phyloP scores from a whole-genome alignment of 257 asterid genomes.

The Misopates orontium region DNA sequence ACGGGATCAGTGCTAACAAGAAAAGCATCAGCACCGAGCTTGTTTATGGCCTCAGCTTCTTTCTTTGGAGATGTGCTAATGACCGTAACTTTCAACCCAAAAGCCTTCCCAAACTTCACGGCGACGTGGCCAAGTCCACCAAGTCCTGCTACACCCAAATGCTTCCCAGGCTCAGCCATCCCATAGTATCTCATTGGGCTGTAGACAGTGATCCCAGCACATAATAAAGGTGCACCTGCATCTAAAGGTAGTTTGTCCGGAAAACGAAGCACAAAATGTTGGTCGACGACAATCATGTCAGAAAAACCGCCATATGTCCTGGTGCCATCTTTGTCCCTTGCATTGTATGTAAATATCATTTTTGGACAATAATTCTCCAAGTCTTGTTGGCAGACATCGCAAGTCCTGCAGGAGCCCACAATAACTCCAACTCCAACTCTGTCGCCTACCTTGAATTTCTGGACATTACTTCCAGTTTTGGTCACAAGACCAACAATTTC shows the following conservation, averaged over 20 bases:
- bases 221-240: slow-evolving; percentile 59
- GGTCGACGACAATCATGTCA: slow-evolving; percentile 52
- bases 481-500: slow-evolving; percentile 66
- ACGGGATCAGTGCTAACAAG: slow-evolving; percentile 46
- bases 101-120: slow-evolving; percentile 70
- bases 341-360: slow-evolving; percentile 43
- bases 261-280: slow-evolving; percentile 50
- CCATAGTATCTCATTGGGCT: slow-evolving; percentile 69
- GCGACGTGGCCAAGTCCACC: slow-evolving; percentile 82
- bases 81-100: slow-evolving; percentile 67
- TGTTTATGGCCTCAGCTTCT: slow-evolving; percentile 49
- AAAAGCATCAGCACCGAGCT: slow-evolving; percentile 64
- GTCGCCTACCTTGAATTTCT: slow-evolving; percentile 53
- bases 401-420: slow-evolving; percentile 55
- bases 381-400: slow-evolving; percentile 51
- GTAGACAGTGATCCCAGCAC: slow-evolving; percentile 73
- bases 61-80: slow-evolving; percentile 58
- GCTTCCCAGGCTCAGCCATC: slow-evolving; percentile 60
- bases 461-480: slow-evolving; percentile 46
- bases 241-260: slow-evolving; percentile 57
- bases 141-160: slow-evolving; percentile 68
- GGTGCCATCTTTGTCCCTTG: slow-evolving; percentile 47
- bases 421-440: slow-evolving; percentile 70
- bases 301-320: slow-evolving; percentile 70
- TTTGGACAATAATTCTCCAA: slow-evolving; percentile 61